phyloP scores from a whole-genome alignment of 1,139 yeast genomes.

The Geotrichum phurueaensis region DNA sequence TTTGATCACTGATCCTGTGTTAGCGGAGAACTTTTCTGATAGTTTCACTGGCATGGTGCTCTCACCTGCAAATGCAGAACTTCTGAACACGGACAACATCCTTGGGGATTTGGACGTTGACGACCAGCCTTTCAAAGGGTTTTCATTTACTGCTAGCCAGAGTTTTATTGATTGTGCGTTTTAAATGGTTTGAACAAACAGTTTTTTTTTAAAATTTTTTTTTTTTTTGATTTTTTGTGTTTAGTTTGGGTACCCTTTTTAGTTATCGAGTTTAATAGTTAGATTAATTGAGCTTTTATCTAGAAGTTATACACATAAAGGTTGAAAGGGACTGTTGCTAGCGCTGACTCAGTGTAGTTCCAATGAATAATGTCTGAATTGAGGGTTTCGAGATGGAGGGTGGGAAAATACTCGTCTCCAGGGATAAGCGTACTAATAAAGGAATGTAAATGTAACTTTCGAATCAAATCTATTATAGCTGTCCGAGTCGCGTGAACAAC shows the following conservation, averaged over 20 bases:
- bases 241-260: not conserved
- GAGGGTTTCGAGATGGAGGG: slow-evolving; percentile 63
- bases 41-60: slow-evolving; percentile 76
- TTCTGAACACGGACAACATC: slow-evolving; percentile 6
- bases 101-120: slow-evolving; percentile 18
- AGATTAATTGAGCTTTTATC: not conserved
- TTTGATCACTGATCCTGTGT: slow-evolving; percentile 70
- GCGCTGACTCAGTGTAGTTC: slow-evolving; percentile 1
- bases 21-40: slow-evolving; percentile 87
- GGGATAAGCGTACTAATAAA: slow-evolving; percentile 13
- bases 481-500: slow-evolving; percentile 46
- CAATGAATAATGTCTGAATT: slow-evolving; percentile 36
- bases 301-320: slow-evolving; percentile 6
- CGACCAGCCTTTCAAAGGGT: slow-evolving; percentile 30
- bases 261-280: not conserved
- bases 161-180: slow-evolving; percentile 29
- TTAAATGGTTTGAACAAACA: not conserved
- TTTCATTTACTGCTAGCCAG: slow-evolving; percentile 32
- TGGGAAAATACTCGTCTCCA: slow-evolving; percentile 17
- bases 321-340: slow-evolving; percentile 12
- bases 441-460: slow-evolving; percentile 33
- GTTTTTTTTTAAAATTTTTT: not conserved
- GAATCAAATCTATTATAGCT: slow-evolving; percentile 45
- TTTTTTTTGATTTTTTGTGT: not conserved
- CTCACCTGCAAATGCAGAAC: slow-evolving; percentile 19